A percentile compares a stretch with the other conserved stretches of the same genome.
Evolutionary conservation across 345 rosid species (phyloP).

Genomic region (Eucalyptus dawsonii): DNA sequence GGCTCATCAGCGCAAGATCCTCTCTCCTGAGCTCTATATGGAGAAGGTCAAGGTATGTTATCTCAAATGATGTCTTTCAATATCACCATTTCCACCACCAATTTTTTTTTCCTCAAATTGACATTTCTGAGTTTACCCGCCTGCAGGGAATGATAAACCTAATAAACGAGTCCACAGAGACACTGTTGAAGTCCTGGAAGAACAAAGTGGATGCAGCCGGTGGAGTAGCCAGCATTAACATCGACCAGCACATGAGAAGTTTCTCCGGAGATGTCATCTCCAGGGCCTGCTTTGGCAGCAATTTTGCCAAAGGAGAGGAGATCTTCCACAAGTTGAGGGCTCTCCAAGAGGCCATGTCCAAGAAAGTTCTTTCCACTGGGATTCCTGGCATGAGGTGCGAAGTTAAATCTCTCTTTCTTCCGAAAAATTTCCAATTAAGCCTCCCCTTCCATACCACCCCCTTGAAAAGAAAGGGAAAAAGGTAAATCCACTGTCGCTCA

Average conservation of each 20-base stretch:
- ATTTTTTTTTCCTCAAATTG: background rate
- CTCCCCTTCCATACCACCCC: background rate
- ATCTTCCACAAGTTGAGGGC: constrained; percentile 21
- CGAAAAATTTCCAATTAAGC: background rate
- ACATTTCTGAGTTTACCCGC: background rate
- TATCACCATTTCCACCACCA: background rate
- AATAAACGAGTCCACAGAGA: constrained; percentile 12
- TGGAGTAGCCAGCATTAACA: constrained; percentile 14
- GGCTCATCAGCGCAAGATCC: constrained; percentile 33
- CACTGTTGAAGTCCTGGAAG: constrained; percentile 19
- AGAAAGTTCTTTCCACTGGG: constrained; percentile 3
- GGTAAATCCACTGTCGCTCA: background rate
- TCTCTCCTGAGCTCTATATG: constrained; percentile 36
- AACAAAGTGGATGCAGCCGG: constrained; percentile 1
- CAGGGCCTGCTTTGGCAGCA: constrained; percentile 38
- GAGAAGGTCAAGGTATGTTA: constrained; percentile 28
- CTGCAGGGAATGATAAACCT: constrained; percentile 17
- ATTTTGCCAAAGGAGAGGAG: constrained; percentile 12
- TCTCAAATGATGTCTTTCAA: background rate
- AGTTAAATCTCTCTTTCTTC: background rate
- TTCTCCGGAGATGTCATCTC: constrained; percentile 45
- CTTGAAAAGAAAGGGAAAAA: background rate
- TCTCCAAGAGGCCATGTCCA: constrained; percentile 24
- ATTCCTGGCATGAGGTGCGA: constrained; percentile 28
- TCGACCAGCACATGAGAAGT: constrained; percentile 16